phyloP scores from a whole-genome alignment of 116 monocot genomes.

The Phalaenopsis hybrid region DNA sequence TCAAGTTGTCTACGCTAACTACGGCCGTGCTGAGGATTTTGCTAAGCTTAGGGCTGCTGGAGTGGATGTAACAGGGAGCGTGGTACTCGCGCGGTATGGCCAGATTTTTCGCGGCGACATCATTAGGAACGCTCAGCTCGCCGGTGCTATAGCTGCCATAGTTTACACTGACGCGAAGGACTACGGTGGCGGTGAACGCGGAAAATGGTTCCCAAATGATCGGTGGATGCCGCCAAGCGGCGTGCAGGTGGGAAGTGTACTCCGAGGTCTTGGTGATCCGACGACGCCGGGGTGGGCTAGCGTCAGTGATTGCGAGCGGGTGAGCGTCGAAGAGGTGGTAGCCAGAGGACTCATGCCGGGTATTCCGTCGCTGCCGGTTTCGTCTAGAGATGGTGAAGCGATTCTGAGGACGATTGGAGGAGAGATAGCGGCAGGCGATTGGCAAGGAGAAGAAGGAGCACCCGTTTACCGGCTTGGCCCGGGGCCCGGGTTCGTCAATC shows the following conservation, averaged over 20 bases:
- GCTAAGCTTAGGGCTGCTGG: constrained; percentile 25
- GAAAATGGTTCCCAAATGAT: constrained; percentile 35
- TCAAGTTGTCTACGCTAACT: constrained; percentile 63
- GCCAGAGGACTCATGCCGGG: constrained; percentile 32
- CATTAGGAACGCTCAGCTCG: constrained; percentile 52
- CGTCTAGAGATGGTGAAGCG: constrained; percentile 52
- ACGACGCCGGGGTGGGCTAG: constrained; percentile 80
- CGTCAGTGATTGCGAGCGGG: constrained; percentile 44
- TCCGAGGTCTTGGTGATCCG: constrained; percentile 56
- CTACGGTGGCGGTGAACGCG: constrained; percentile 32
- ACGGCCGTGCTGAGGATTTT: constrained; percentile 65
- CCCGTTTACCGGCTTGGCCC: constrained; percentile 51
- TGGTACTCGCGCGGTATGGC: constrained; percentile 67
- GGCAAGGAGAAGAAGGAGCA: constrained; percentile 44
- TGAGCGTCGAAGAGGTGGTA: constrained; percentile 29
- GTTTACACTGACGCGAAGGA: constrained; percentile 59
- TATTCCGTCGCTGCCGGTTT: constrained; percentile 73
- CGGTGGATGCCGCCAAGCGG: constrained; percentile 67
- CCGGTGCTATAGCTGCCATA: constrained; percentile 56
- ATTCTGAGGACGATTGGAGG: constrained; percentile 52
- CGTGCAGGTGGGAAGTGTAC: constrained; percentile 60
- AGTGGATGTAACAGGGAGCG: constrained; percentile 39
- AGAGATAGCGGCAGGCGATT: constrained; percentile 38
- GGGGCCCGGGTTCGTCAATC: constrained; percentile 50
- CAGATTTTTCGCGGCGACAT: constrained; percentile 78